phyloP scores from a whole-genome alignment of 1,139 yeast species.

The Scheffersomyces lignicola region DNA sequence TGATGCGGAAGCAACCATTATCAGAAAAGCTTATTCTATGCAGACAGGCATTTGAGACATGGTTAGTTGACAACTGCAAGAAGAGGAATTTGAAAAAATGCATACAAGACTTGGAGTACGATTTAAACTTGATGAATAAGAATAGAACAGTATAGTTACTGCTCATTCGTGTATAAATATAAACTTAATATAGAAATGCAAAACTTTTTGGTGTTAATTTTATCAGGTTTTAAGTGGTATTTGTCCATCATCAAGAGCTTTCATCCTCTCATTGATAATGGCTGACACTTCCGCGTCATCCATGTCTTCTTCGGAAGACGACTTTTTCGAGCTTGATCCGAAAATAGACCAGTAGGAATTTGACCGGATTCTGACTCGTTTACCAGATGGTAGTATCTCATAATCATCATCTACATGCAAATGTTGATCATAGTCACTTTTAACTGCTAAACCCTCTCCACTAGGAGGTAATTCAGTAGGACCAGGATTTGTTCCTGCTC shows the following conservation, averaged over 20 bases:
- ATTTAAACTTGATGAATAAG: slow-evolving; percentile 17
- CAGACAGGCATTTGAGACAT: slow-evolving; percentile 43
- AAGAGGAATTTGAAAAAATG: slow-evolving; percentile 17
- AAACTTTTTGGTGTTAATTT: not conserved
- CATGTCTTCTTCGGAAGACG: slow-evolving; percentile 17
- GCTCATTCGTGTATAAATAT: not conserved
- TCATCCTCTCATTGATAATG: slow-evolving; percentile 56
- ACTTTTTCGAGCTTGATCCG: slow-evolving; percentile 28
- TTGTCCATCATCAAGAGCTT: slow-evolving; percentile 7
- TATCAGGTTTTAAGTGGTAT: not conserved
- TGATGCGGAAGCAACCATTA: slow-evolving; percentile 28
- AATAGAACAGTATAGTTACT: slow-evolving; percentile 7
- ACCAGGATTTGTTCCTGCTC: slow-evolving; percentile 51
- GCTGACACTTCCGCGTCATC: slow-evolving; percentile 62
- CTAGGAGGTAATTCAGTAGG: slow-evolving; percentile 52
- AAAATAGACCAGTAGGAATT: slow-evolving; percentile 21
- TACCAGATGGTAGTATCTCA: slow-evolving; percentile 73
- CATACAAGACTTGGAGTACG: slow-evolving; percentile 22
- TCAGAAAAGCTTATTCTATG: slow-evolving; percentile 30
- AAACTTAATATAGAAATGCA: not conserved
- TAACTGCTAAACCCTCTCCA: slow-evolving; percentile 41
- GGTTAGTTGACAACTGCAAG: slow-evolving; percentile 32
- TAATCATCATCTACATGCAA: slow-evolving; percentile 27
- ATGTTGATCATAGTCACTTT: slow-evolving; percentile 22
- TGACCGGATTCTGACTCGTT: slow-evolving; percentile 39